phyloP scores from a whole-genome alignment of 441 rosid species.

The Capsella rubella region DNA sequence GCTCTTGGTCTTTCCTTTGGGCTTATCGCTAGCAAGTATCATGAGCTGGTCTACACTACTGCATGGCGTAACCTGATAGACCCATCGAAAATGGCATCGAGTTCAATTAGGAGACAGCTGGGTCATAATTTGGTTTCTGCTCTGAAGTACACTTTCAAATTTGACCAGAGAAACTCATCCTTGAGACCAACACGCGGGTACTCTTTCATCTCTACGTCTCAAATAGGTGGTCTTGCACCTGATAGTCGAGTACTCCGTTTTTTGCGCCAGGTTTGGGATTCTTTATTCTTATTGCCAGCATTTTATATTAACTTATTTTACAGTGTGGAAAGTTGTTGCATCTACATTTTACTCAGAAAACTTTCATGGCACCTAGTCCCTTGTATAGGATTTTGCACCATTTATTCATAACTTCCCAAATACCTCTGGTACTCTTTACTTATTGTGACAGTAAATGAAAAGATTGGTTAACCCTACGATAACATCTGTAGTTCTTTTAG shows the following conservation, averaged over 20 bases:
- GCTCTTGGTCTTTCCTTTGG: constrained; percentile 87
- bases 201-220: constrained; percentile 80
- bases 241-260: constrained; percentile 85
- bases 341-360: background rate
- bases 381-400: constrained; percentile 5
- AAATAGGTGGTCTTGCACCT: constrained; percentile 89
- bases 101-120: constrained; percentile 81
- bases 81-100: constrained; percentile 75
- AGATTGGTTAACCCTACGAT: constrained; percentile 24
- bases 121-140: constrained; percentile 86
- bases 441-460: constrained; percentile 19
- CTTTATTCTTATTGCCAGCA: constrained; percentile 22
- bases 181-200: constrained; percentile 87
- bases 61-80: constrained; percentile 86
- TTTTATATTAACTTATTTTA: background rate
- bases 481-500: constrained; percentile 15
- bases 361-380: background rate
- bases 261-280: constrained; percentile 72
- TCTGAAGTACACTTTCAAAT: constrained; percentile 74
- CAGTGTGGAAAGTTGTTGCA: background rate
- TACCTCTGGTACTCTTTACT: background rate
- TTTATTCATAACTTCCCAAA: background rate
- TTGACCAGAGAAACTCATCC: constrained; percentile 78
- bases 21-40: constrained; percentile 68
- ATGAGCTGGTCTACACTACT: constrained; percentile 76